These are phyloP conservation scores for Xenoacremonium recifei DNA, from an alignment of 2,329 filamentous ascomycete species.

Conservation along the genomic window DNA sequence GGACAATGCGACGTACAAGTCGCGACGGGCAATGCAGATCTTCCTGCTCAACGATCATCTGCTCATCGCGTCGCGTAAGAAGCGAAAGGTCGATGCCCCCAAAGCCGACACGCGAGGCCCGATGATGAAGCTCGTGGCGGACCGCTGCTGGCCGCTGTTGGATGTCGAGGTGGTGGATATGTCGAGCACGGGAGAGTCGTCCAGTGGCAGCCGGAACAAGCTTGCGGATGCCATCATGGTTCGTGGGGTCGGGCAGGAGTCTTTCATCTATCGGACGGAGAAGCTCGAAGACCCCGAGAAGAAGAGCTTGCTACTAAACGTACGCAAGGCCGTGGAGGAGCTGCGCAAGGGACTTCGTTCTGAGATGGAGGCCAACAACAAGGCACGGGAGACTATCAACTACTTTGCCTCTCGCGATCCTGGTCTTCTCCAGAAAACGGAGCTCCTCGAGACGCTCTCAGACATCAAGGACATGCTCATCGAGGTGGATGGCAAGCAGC, in stretches of 20 bases:
- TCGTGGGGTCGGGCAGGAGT: constrained; percentile 79
- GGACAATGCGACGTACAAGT: constrained; percentile 96
- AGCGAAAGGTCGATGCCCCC: constrained; percentile 75
- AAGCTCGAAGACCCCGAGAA: constrained; percentile 79
- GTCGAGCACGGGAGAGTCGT: constrained; percentile 62
- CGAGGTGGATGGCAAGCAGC: constrained; percentile 93
- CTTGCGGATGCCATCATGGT: constrained; percentile 88
- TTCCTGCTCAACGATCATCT: constrained; percentile 94
- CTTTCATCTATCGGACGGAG: constrained; percentile 91
- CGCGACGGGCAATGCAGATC: constrained; percentile 82
- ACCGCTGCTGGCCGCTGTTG: constrained; percentile 89
- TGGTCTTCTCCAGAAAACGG: constrained; percentile 73
- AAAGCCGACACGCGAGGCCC: constrained; percentile 50
- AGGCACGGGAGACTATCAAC: constrained; percentile 79
- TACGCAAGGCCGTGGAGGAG: constrained; percentile 90
- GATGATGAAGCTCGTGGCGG: constrained; percentile 79
- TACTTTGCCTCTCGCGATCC: constrained; percentile 81
- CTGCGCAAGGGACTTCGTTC: constrained; percentile 81
- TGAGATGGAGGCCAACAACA: constrained; percentile 84
- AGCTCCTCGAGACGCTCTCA: constrained; percentile 75
- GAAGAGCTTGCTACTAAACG: constrained; percentile 76
- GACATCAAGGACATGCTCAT: constrained; percentile 85
- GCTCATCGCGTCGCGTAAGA: constrained; percentile 86
- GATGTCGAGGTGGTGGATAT: constrained; percentile 94
- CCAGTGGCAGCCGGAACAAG: constrained; percentile 51